These are phyloP conservation scores for Pleodorina starrii DNA, from an alignment of 139 green algal genomes.

Conservation along the genomic window DNA sequence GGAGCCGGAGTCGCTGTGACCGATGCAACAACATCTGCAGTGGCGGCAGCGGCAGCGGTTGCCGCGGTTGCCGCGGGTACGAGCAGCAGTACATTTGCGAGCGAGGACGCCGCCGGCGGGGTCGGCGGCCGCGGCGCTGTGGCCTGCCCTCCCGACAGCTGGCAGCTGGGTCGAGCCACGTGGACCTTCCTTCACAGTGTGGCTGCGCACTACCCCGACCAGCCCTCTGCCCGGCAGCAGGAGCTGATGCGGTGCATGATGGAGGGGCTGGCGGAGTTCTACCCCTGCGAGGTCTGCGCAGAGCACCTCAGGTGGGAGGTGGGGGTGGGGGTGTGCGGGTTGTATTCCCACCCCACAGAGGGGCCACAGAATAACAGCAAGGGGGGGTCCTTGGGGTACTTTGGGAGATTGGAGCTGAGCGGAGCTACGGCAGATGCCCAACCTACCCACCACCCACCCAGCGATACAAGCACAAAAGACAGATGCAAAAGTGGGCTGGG, in stretches of 20 bases:
- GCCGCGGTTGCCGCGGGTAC: neutral
- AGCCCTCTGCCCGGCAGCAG: slow-evolving; percentile 59
- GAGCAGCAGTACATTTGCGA: neutral
- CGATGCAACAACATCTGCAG: neutral
- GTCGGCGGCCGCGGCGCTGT: neutral
- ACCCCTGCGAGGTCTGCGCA: slow-evolving; percentile 67
- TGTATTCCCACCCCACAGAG: too few relatives aligned
- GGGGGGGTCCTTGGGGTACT: too few relatives aligned
- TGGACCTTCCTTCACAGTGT: slow-evolving; percentile 81
- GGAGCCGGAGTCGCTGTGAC: too few relatives aligned
- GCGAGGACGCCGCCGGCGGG: neutral
- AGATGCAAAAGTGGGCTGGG: too few relatives aligned
- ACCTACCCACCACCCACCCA: too few relatives aligned
- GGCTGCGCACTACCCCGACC: slow-evolving; percentile 74
- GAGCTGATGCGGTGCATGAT: slow-evolving; percentile 63
- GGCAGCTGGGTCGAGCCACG: slow-evolving; percentile 64
- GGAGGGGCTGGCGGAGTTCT: slow-evolving; percentile 68
- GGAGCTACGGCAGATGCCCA: too few relatives aligned
- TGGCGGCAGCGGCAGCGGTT: neutral
- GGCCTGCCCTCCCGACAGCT: slow-evolving; percentile 60
- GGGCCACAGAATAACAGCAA: too few relatives aligned
- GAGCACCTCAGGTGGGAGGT: slow-evolving; percentile 56
- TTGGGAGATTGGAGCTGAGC: too few relatives aligned
- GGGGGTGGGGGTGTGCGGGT: slow-evolving; percentile 12
- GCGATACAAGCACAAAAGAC: too few relatives aligned